A percentile compares a stretch with the other conserved stretches of the same genome.
phyloP scores from a whole-genome alignment of 768 basidiomycete genomes.

The Xerocomus potaroensis region DNA sequence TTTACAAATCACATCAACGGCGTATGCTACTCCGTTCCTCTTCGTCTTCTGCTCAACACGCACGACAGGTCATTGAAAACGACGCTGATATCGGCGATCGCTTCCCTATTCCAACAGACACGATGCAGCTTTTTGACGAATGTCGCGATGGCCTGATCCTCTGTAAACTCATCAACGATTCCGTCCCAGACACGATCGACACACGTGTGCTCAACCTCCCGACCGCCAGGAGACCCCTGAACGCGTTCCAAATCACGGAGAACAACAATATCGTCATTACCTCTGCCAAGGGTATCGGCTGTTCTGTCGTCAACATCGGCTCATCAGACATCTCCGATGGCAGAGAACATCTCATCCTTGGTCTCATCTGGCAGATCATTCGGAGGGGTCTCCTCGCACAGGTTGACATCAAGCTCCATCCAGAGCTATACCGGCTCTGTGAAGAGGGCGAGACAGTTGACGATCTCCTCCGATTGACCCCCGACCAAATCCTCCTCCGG shows the following conservation, averaged over 20 bases:
- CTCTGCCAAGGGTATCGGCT: slow-evolving; percentile 96
- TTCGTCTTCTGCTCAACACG: slow-evolving; percentile 6
- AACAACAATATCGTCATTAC: slow-evolving; percentile 99
- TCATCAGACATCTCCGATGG: slow-evolving; percentile 90
- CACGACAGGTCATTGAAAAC: slow-evolving; percentile 76
- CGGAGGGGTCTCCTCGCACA: slow-evolving; percentile 87
- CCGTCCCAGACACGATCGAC: slow-evolving; percentile 98
- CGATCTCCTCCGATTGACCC: slow-evolving; percentile 87
- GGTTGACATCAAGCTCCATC: slow-evolving; percentile 98
- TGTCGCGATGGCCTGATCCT: slow-evolving; percentile 93
- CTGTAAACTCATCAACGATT: slow-evolving; percentile 98
- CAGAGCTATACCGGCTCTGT: slow-evolving; percentile 91
- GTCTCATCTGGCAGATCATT: slow-evolving; percentile 98
- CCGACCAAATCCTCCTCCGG: slow-evolving; percentile 94
- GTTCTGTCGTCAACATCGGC: slow-evolving; percentile 98
- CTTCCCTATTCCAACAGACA: slow-evolving; percentile 90
- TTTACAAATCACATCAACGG: slow-evolving; percentile 99
- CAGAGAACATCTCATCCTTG: slow-evolving; percentile 93
- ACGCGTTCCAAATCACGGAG: slow-evolving; percentile 98
- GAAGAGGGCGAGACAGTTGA: slow-evolving; percentile 98
- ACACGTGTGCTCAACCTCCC: slow-evolving; percentile 96
- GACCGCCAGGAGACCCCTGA: slow-evolving; percentile 72
- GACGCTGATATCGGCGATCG: slow-evolving; percentile 80
- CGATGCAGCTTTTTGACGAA: slow-evolving; percentile 99
- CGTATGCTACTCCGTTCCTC: slow-evolving; percentile 43